Evolutionary conservation across 331 rosid species (phyloP).

Genomic region (Ulmus americana): DNA sequence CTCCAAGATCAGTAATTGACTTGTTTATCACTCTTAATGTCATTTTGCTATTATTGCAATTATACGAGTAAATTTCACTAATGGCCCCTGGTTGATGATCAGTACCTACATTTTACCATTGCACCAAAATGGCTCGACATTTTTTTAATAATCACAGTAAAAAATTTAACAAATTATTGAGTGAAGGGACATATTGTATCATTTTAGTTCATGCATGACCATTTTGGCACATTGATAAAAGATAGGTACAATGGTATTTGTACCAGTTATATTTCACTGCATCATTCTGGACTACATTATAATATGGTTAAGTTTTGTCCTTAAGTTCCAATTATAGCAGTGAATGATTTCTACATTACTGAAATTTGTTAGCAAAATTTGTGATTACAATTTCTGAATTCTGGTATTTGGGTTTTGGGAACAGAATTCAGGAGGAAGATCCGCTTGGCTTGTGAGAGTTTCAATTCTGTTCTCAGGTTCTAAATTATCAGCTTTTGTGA

Average conservation of each 20-base stretch:
- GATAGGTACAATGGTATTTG: background rate
- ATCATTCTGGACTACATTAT: background rate
- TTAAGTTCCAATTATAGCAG: background rate
- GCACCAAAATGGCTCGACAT: too few relatives aligned
- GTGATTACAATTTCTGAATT: background rate
- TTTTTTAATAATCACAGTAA: too few relatives aligned
- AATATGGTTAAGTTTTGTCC: background rate
- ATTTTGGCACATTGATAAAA: too few relatives aligned
- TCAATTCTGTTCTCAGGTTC: conserved; percentile 17
- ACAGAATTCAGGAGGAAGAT: conserved; percentile 21
- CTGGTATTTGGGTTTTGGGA: background rate
- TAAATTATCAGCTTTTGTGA: conserved; percentile 18
- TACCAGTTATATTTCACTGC: background rate
- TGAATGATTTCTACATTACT: background rate
- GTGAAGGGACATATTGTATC: too few relatives aligned
- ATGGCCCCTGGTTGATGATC: too few relatives aligned
- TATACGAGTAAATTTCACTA: too few relatives aligned
- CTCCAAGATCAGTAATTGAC: background rate
- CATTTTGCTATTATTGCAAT: background rate
- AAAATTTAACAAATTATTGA: too few relatives aligned
- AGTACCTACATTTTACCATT: too few relatives aligned
- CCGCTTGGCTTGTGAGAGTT: conserved; percentile 6
- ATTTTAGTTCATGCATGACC: too few relatives aligned
- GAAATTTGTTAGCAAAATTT: background rate
- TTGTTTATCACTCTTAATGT: background rate